Base-by-base conservation (phyloP, 176 grass and related monocot genomes). In the Aegilops bicornis region DNA sequence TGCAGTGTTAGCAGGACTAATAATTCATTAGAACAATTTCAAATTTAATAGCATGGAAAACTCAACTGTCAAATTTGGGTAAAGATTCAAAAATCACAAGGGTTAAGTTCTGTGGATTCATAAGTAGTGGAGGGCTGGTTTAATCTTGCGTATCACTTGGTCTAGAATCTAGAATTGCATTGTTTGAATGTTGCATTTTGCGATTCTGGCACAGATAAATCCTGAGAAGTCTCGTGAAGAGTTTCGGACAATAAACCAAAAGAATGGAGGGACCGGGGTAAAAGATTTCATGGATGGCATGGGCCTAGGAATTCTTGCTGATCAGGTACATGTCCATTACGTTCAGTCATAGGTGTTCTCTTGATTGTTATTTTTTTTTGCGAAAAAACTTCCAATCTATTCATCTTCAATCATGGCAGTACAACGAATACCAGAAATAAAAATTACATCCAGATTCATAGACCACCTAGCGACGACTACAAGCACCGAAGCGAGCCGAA, bases 211-310 rank as follows among this genome's bases (percentile, higher is more conserved):
- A 30, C 89, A 98, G 97, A 96, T 96, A 86, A 99, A 96, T 87
- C 97, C 97, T 45, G 94, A 99, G 71, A 96, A 94, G 82, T 87
- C 92, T 48, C 93, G 90, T 24, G 94, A 99, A 85, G 97, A 96
- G 35, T 99, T 96, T 80, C 90, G 90, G n/a, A 24, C 88, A 65
- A 83, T 85, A 78, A 96, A 64, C 89, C 92, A 99, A 87, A 64
- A 83, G 60, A 98, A 82, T 87, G 97, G 97, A 65, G 93, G 92
- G 16, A 90, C 84, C 15, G 97, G 97, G 4, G 92, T 96, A 33
- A 92, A 99, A 87, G 97, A 99, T 91, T 94, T 99, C 74, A 96
- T 99, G 97, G 97, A 99, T 14, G 91, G 90, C 78, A 94, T 99
- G 97, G 97, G 97, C 37, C 90, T 99, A 76, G 97, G 97, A 31